Evolutionary conservation across 148 eudicot species (phyloP), one percentile per base, ranked within the genome.

Genomic region (Rhododendron vialii): DNA sequence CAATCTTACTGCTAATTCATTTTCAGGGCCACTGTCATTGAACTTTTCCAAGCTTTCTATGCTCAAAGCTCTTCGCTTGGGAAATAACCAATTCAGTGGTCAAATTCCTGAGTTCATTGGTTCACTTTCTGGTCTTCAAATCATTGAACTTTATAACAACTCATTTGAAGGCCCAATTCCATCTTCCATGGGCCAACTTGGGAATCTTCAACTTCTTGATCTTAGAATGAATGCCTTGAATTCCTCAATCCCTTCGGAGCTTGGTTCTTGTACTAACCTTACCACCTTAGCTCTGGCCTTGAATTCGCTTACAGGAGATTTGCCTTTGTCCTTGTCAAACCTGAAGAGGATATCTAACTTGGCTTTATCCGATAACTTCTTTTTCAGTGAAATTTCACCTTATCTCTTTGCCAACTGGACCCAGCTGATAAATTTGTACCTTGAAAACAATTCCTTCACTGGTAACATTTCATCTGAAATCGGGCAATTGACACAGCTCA

Each of bases 301-400:
- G 14, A 95, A 94, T 91, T 89, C 89, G 1, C 65, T 95, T 73
- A 43, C 83, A 0, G 96, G 96, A 18, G 81, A 81, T 4, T 67
- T 95, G 88, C 98, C 98, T 71, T 84, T 85, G 74, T 90, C 98
- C 35, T 84, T 95, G n/a, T 89, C 92, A 47, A 91, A 90, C 83
- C 90, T 95, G 59, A 90, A 78, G 77, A 84, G 41, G 83, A 20
- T 93, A 55, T 57, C 92, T 48, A 88, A 89, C 3, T 75, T 95
- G 86, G 93, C 92, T 76, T 55, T 95, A 28, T 92, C 93, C 8
- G 90, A 88, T 24, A 95, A 95, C 73, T 80, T 36, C 4, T 86
- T 92, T 55, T 90, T 91, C 12, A 96, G 96, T 83, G 88, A 89
- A 12, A 69, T 95, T 9, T 91, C 92, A 47, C 84, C 95, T 11